Evolutionary conservation across 2,329 filamentous ascomycete species (phyloP), one percentile per base, ranked within the genome.

Genomic region (Albophoma yamanashiensis): DNA sequence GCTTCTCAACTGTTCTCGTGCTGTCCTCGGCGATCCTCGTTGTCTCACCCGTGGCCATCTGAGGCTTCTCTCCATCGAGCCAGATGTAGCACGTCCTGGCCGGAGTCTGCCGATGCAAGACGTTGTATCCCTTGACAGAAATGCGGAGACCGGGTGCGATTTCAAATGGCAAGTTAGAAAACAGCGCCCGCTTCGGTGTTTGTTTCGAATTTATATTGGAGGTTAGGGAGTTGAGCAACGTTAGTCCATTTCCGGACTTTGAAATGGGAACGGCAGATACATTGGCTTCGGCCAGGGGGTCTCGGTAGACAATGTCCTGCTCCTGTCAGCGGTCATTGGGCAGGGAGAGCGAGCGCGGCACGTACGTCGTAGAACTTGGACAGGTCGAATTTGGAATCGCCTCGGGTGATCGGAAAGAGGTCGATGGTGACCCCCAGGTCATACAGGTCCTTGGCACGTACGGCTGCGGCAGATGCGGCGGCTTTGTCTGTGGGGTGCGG

Each of bases 371-470:
- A 99, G 73, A 99, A 99, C 61, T 89, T 92, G 60, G 84, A 80
- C 5, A 90, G 79, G 65, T 96, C 88, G 69, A 99, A 99, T 40
- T 82, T 82, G 63, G 84, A 81, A 36, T 87, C 86, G 3, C 73
- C 78, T 1, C 83, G 83, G 31, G 88, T 89, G 60, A 99, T 93
- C 0, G 94, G 92, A 66, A 97, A 99, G 0, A 99, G 78, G 68
- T 97, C 93, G 62, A 99, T 96, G 1, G 84, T 85, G 38, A 97
- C 92, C 4, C 92, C 92, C 36, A 97, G 79, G 70, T 99, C 94
- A 70, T 97, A 97, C 27, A 99, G 74, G 75, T 99, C 94, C 71
- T 96, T 96, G 36, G 94, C 94, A 58, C 92, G 85, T 6, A 94
- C 91, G 8, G 90, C 87, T 4, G 94, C 91, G 42, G 89, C 85